phyloP scores from a whole-genome alignment of 768 basidiomycete genomes.

The Serpula lacrymans region DNA sequence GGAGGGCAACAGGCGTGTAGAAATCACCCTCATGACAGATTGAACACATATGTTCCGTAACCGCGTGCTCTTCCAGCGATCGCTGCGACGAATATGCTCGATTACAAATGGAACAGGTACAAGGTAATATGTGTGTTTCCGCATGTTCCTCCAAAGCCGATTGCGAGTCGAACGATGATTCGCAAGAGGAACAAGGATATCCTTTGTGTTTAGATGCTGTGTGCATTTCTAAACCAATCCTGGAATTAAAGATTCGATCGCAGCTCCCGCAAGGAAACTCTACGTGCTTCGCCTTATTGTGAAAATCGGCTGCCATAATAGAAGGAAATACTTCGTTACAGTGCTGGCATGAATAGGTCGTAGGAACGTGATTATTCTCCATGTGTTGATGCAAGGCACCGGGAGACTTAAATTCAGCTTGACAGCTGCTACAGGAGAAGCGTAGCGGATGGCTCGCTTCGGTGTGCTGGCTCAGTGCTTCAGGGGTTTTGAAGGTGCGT shows the following conservation, averaged over 20 bases:
- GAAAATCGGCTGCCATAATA: background rate
- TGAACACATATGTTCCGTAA: slow-evolving; percentile 28
- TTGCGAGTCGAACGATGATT: slow-evolving; percentile 13
- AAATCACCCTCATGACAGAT: slow-evolving; percentile 30
- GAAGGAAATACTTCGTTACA: background rate
- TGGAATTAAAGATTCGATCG: background rate
- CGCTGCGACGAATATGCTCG: slow-evolving; percentile 18
- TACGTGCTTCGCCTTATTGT: slow-evolving; percentile 1
- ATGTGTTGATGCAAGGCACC: slow-evolving; percentile 3
- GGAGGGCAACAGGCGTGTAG: slow-evolving; percentile 17
- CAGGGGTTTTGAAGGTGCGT: slow-evolving; percentile 1
- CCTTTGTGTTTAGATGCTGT: background rate
- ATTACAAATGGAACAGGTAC: slow-evolving; percentile 21
- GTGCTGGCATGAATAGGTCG: slow-evolving; percentile 1
- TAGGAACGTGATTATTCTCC: background rate
- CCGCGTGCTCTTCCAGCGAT: slow-evolving; percentile 27
- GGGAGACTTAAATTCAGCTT: background rate
- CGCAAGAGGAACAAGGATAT: slow-evolving; percentile 13
- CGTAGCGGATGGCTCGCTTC: background rate
- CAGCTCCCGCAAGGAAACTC: slow-evolving; percentile 1
- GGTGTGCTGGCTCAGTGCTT: slow-evolving; percentile 2
- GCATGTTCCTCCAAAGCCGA: slow-evolving; percentile 5
- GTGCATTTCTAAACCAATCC: background rate
- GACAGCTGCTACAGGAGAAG: background rate
- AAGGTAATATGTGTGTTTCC: background rate